Base-by-base conservation (phyloP, 257 asterid species). In the Plantago elongata region DNA sequence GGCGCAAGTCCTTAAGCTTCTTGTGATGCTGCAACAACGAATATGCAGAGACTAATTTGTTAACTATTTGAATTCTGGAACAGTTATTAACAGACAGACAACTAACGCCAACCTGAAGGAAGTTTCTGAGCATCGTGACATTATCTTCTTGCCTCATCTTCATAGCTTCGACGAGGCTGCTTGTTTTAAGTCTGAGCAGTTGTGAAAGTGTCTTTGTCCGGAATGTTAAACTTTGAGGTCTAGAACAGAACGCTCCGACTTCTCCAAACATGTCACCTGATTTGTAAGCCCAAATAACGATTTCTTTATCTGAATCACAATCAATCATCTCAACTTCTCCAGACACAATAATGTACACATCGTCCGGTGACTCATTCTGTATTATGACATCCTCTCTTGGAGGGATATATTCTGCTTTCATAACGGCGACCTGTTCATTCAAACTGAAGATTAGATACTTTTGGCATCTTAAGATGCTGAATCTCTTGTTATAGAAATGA, bases 381-480 rank as follows among this genome's bases (percentile, higher is more conserved):
- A 83, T 68, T 54, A 89, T 79, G 7, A 92, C 95, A 63, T 92
- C 99, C 83, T 92, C 97, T 70, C 94, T 79, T 10, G 99, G 99
- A 0, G 99, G 96, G 15, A 86, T 71, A 15, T 86, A 92, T 51
- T 92, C 99, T 0, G 99, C 97, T 64, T 78, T 89, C 86, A 86
- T 81, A 46, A 86, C 95, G 10, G 95, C 78, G 37, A 91, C 90
- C 97, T 89, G 89, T 45, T 68, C 49, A 65, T 47, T 57, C 22
- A 42, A 60, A 58, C 30, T 13, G 13, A 22, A 48, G 40, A 34
- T 34, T 34, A 34, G 40, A 34, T 3, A 34, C 8, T 34, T 34
- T 6, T 34, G 40, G 4, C 40, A 34, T 34, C 5, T 34, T 34
- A 34, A 34, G 40, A 7, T 34, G 4, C 40, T 6, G 40, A 34